Conservation (phyloP, 192 early-diverging fungal species). For the Diversispora eburnea region DNA sequence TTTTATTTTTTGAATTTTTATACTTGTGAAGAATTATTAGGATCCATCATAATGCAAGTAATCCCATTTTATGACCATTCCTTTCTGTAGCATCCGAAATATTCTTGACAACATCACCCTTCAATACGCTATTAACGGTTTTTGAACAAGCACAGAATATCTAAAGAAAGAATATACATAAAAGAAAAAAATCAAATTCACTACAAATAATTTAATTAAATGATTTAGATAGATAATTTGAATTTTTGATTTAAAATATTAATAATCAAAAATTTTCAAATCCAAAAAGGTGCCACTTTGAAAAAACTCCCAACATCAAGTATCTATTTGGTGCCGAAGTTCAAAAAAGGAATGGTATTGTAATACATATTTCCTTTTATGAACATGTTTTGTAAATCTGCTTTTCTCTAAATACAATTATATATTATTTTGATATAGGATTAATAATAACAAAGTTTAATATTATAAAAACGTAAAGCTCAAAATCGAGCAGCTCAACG, state of each 20-base stretch:
- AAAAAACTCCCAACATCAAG: too few relatives aligned
- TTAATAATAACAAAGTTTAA: background rate
- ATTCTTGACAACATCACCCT: slow-evolving; percentile 53
- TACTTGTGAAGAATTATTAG: slow-evolving; percentile 40
- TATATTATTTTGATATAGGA: too few relatives aligned
- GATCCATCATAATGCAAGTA: slow-evolving; percentile 48
- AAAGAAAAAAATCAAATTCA: background rate
- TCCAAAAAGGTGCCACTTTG: background rate
- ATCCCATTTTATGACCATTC: slow-evolving; percentile 46
- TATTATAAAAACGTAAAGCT: slow-evolving; percentile 55
- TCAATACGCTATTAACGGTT: slow-evolving; percentile 45
- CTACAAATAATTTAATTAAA: background rate
- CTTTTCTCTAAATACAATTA: too few relatives aligned
- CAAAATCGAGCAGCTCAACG: slow-evolving; percentile 81
- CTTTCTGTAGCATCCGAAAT: slow-evolving; percentile 43
- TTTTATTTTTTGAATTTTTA: background rate
- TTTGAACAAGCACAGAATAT: slow-evolving; percentile 15
- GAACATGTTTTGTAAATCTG: too few relatives aligned
- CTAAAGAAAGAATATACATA: background rate
- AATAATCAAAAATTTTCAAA: background rate
- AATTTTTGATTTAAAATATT: background rate
- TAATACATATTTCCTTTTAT: too few relatives aligned
- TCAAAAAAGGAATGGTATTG: too few relatives aligned
- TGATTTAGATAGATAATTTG: background rate
- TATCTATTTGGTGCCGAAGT: too few relatives aligned